Evolutionary conservation across 768 basidiomycete species (phyloP).

Genomic region (Hericium alpestre): DNA sequence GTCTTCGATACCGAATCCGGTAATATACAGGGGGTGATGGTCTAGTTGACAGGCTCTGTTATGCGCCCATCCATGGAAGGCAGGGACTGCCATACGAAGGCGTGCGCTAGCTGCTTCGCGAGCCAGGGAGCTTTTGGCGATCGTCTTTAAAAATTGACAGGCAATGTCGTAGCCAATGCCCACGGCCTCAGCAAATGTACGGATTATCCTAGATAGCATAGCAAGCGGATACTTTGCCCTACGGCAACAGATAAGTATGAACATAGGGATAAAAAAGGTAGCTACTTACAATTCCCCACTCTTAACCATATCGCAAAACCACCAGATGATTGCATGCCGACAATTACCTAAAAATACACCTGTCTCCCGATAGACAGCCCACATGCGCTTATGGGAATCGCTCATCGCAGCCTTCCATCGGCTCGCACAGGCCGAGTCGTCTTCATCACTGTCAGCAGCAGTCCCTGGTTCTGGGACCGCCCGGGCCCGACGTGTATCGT

Average conservation of each 20-base stretch:
- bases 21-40: background rate
- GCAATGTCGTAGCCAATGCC: conserved; percentile 1
- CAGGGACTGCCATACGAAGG: background rate
- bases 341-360: no score
- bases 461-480: no score
- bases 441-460: no score
- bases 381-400: no score
- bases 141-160: background rate
- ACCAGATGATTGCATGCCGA: no score
- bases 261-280: no score
- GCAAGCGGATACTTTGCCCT: conserved; percentile 2
- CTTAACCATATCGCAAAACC: no score
- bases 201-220: background rate
- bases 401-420: background rate
- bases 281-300: no score
- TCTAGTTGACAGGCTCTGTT: background rate
- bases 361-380: no score
- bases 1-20: background rate
- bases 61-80: background rate
- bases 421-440: no score
- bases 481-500: no score
- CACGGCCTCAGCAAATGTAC: background rate
- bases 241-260: background rate
- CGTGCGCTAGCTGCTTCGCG: background rate
- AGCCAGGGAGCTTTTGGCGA: background rate